Conservation (phyloP, 2,329 filamentous ascomycete genomes). For the Claviceps maximensis region DNA sequence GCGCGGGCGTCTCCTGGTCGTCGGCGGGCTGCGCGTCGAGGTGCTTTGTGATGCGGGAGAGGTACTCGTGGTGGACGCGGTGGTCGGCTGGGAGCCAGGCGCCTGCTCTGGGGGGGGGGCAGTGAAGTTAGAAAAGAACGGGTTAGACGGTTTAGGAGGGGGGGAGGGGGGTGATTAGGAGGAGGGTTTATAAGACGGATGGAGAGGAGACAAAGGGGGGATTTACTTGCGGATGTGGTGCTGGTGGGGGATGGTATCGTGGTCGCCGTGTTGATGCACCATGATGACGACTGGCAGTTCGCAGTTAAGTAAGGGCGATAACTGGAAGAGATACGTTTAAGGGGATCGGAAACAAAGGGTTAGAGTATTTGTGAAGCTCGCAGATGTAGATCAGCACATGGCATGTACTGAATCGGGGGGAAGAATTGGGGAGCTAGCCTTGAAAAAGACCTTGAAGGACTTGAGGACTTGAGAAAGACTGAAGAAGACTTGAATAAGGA, state of each 20-base stretch:
- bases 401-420: too few species aligned
- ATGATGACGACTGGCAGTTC: constrained; percentile 20
- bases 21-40: constrained; percentile 35
- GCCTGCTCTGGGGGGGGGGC: constrained; percentile 27
- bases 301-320: too few species aligned
- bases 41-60: constrained; percentile 40
- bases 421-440: too few species aligned
- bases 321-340: too few species aligned
- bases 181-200: background rate
- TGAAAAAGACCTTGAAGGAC: too few species aligned
- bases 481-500: too few species aligned
- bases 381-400: too few species aligned
- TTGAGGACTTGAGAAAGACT: too few species aligned
- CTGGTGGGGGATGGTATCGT: constrained; percentile 36
- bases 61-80: constrained; percentile 48
- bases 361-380: too few species aligned
- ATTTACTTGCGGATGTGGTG: constrained; percentile 33
- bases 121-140: background rate
- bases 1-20: constrained; percentile 13
- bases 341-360: too few species aligned
- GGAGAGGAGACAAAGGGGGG: background rate
- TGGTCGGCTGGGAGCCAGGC: constrained; percentile 53
- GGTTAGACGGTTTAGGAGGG: background rate
- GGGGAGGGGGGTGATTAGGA: too few species aligned
- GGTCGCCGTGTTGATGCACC: constrained; percentile 37